These are phyloP conservation scores for Sutorius australiensis DNA, from an alignment of 768 basidiomycete species.

Conservation along the genomic window DNA sequence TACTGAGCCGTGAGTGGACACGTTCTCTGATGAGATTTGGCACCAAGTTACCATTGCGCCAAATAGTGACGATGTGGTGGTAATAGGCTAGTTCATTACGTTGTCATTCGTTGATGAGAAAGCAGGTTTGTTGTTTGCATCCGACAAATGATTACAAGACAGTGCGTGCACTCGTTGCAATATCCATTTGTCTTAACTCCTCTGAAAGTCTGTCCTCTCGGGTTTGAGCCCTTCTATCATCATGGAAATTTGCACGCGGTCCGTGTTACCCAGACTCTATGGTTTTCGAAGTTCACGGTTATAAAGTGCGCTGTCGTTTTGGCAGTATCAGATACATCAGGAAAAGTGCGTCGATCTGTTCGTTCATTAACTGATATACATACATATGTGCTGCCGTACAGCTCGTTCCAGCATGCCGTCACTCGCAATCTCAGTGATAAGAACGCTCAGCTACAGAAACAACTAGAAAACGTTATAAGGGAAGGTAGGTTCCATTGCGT, in stretches of 20 bases:
- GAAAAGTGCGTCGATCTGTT: slow-evolving; percentile 52
- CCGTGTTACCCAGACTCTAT: slow-evolving; percentile 9
- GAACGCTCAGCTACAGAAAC: slow-evolving; percentile 78
- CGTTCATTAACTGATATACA: neutral
- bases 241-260: slow-evolving; percentile 81
- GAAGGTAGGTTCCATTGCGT: slow-evolving; percentile 51
- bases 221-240: slow-evolving; percentile 73
- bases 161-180: slow-evolving; percentile 43
- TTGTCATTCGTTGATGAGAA: slow-evolving; percentile 1
- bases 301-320: slow-evolving; percentile 76
- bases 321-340: slow-evolving; percentile 88
- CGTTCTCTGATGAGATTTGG: neutral
- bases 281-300: slow-evolving; percentile 2
- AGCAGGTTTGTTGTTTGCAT: slow-evolving; percentile 73
- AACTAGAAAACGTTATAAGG: slow-evolving; percentile 78
- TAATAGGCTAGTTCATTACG: slow-evolving; percentile 25
- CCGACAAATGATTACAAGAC: slow-evolving; percentile 92
- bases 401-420: slow-evolving; percentile 79
- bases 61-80: slow-evolving; percentile 53
- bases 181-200: slow-evolving; percentile 1
- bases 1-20: slow-evolving; percentile 62
- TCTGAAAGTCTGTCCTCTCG: slow-evolving; percentile 72
- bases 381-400: slow-evolving; percentile 5
- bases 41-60: neutral
- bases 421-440: slow-evolving; percentile 78